Base-by-base conservation (phyloP, 1,139 yeast species). In the Saccharomyces hybrid region DNA sequence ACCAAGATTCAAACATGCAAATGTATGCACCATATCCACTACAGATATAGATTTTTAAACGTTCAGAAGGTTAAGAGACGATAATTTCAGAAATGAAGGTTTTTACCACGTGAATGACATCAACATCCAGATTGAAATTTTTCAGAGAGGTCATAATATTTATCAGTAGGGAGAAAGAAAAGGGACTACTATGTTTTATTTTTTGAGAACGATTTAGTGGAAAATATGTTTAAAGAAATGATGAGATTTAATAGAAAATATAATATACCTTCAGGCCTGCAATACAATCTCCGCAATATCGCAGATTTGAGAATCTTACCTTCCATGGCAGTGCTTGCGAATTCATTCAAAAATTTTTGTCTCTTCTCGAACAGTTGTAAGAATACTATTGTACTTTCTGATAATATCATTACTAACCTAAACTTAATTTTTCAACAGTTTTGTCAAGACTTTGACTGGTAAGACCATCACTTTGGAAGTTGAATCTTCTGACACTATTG, bases 1-100 rank as follows among this genome's bases (percentile, higher is more conserved):
- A 55, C 55, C 63, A 64, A 63, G 66, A 64, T 64, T 65, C 68
- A 62, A 63, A 66, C 62, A 66, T 66, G 69, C 69, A 66, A 66
- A 66, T 66, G 69, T 66, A 66, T 66, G 69, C 49, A 47, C 50
- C 57, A 42, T 47, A 54, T 26, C 46, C 41, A n/a, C 14, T 34
- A n/a, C 14, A 34, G 42, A 38, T 32, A 42, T 29, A 52, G 31
- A 27, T 19, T 28, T 32, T 13, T 3, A 13, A 31, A 47, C 13
- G 14, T 32, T 46, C 19, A 13, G 31, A 28, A 28, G 13, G n/a
- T 28, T 32, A 28, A 27, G 34, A 23, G 11, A 41, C 47, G 16
- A 41, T 19, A n/a, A 19, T 49, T 46, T 19, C 4, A 16, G 48
- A 44, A 14, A 13, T 25, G 14, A 4, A 13, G 16, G 28, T 44